These are phyloP conservation scores for Russula lepida DNA, from an alignment of 768 basidiomycete genomes.

Conservation along the genomic window DNA sequence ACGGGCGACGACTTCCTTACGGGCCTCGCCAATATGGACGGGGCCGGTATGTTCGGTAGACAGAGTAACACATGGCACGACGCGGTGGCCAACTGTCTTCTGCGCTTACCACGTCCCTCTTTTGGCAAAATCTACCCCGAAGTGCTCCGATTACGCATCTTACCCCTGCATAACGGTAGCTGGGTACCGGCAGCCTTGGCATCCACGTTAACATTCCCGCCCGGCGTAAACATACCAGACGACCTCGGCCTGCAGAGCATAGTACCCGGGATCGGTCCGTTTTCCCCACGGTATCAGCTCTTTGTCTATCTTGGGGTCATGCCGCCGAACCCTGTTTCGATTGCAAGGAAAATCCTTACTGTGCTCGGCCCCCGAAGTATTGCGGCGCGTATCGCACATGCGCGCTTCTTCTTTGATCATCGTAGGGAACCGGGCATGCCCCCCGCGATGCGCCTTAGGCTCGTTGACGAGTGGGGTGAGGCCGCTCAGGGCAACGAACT, in stretches of 20 bases:
- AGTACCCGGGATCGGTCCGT: neutral
- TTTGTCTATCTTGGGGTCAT: conserved; percentile 8
- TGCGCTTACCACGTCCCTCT: neutral
- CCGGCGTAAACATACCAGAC: conserved; percentile 6
- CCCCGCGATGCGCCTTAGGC: neutral
- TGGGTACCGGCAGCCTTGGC: conserved; percentile 1
- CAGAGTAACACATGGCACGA: conserved; percentile 14
- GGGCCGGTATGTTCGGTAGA: neutral
- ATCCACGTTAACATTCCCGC: conserved; percentile 3
- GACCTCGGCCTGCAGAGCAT: conserved; percentile 17
- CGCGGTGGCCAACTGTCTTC: neutral
- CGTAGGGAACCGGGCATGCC: conserved; percentile 4
- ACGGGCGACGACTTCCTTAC: conserved; percentile 4
- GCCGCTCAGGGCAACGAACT: conserved; percentile 3
- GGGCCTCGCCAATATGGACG: conserved; percentile 7
- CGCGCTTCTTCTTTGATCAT: conserved; percentile 20
- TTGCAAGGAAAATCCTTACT: conserved; percentile 13
- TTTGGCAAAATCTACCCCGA: neutral
- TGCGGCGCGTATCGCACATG: conserved; percentile 1
- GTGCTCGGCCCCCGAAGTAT: neutral
- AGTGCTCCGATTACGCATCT: conserved; percentile 4
- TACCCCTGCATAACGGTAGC: conserved; percentile 8
- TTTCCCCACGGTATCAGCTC: conserved; percentile 11
- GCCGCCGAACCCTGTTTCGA: neutral
- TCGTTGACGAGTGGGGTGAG: conserved; percentile 5